Evolutionary conservation across 768 basidiomycete species (phyloP).

Genomic region (Boletus insuetus): DNA sequence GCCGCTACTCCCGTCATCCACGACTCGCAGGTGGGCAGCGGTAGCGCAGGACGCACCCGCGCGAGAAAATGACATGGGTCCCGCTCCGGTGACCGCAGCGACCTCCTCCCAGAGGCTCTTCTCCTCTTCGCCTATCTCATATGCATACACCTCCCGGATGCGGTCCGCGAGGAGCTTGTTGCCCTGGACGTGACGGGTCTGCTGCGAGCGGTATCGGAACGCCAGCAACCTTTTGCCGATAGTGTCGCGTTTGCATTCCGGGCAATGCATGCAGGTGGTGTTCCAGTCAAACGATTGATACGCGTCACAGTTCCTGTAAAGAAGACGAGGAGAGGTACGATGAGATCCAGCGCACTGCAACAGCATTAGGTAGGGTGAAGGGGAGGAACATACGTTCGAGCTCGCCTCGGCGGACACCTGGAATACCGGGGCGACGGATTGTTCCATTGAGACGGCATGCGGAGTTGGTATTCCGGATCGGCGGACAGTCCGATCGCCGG

Average conservation of each 20-base stretch:
- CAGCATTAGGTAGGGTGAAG: not conserved
- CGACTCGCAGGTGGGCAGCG: not conserved
- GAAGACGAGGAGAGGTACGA: not conserved
- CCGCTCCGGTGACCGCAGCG: constrained; percentile 19
- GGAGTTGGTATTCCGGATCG: constrained; percentile 16
- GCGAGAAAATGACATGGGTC: constrained; percentile 15
- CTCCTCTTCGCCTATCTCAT: constrained; percentile 27
- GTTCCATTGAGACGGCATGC: constrained; percentile 23
- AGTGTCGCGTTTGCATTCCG: constrained; percentile 27
- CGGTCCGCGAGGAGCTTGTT: constrained; percentile 6
- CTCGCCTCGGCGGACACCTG: constrained; percentile 12
- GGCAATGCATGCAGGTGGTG: constrained; percentile 26
- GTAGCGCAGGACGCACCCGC: constrained; percentile 10
- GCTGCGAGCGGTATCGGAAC: constrained; percentile 15
- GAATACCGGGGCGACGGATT: constrained; percentile 22
- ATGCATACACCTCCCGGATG: constrained; percentile 16
- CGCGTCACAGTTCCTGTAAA: constrained; percentile 24
- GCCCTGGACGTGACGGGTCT: constrained; percentile 4
- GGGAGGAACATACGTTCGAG: constrained; percentile 26
- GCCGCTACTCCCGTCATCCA: constrained; percentile 5
- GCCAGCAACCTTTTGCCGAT: constrained; percentile 27
- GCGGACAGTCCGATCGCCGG: constrained; percentile 11
- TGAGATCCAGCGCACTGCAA: constrained; percentile 5
- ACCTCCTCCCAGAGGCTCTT: constrained; percentile 29
- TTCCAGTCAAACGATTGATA: constrained; percentile 21